Percentiles rank a stretch among this genome's conserved stretches.
These are phyloP conservation scores for Candolleomyces aberdarensis DNA, from an alignment of 768 basidiomycete genomes.

Conservation along the genomic window DNA sequence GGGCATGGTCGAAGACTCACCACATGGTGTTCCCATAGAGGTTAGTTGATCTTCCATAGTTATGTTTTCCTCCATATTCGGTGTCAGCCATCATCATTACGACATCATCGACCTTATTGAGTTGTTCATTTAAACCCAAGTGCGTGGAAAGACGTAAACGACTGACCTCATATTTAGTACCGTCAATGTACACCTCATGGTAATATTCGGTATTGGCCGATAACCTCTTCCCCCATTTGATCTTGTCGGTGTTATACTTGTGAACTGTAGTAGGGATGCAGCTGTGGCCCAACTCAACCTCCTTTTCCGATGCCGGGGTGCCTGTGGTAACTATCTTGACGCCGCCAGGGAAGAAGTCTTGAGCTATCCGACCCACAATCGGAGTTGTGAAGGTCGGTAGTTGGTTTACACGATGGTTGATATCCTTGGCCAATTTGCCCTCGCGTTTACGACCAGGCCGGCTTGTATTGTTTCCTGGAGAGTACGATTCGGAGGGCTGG, in stretches of 20 bases:
- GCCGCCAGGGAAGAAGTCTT: slow-evolving; percentile 41
- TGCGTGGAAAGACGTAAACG: background rate
- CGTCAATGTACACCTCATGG: slow-evolving; percentile 51
- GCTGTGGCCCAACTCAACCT: background rate
- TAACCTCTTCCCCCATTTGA: slow-evolving; percentile 27
- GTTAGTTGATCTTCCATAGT: slow-evolving; percentile 51
- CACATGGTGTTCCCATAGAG: slow-evolving; percentile 56
- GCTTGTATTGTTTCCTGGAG: background rate
- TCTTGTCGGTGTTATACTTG: slow-evolving; percentile 29
- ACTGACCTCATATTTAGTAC: slow-evolving; percentile 51
- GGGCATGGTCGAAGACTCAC: slow-evolving; percentile 35
- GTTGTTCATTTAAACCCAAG: background rate
- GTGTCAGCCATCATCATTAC: slow-evolving; percentile 61
- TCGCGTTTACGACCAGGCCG: background rate
- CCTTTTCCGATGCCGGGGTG: background rate
- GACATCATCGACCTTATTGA: slow-evolving; percentile 54
- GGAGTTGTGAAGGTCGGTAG: slow-evolving; percentile 42
- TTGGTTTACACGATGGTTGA: slow-evolving; percentile 21
- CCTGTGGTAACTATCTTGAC: slow-evolving; percentile 27
- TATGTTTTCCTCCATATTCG: slow-evolving; percentile 40
- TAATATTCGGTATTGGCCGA: slow-evolving; percentile 22
- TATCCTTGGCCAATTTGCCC: slow-evolving; percentile 15
- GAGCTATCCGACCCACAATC: slow-evolving; percentile 41
- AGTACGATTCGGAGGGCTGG: background rate
- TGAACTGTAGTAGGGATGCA: slow-evolving; percentile 21